A percentile compares a stretch with the other conserved stretches of the same genome.
Evolutionary conservation across 192 early-diverging fungal species (phyloP).

Genomic region (Chytriomyces confervae): DNA sequence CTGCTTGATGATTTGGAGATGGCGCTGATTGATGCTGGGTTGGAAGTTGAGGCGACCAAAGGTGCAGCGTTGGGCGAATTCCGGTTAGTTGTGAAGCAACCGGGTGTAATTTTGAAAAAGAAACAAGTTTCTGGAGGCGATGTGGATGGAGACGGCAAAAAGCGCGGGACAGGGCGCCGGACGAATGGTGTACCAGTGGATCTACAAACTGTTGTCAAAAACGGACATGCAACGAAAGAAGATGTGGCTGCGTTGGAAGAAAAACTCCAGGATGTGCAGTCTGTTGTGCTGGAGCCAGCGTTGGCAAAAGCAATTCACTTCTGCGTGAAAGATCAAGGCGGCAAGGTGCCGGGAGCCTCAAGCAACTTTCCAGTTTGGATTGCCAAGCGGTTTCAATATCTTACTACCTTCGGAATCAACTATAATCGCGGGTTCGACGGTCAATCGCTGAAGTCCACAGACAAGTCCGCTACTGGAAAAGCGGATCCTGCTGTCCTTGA

Average conservation of each 20-base stretch:
- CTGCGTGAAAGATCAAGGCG: neutral
- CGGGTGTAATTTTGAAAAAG: slow-evolving; percentile 6
- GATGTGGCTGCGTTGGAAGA: neutral
- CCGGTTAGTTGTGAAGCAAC: neutral
- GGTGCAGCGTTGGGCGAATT: slow-evolving; percentile 11
- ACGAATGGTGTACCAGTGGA: slow-evolving; percentile 9
- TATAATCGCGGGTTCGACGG: slow-evolving; percentile 43
- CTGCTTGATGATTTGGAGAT: slow-evolving; percentile 20
- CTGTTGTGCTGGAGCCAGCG: slow-evolving; percentile 9
- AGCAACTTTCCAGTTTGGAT: slow-evolving; percentile 21
- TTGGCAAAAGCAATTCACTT: slow-evolving; percentile 15
- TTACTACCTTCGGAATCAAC: slow-evolving; percentile 37
- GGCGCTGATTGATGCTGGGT: slow-evolving; percentile 9
- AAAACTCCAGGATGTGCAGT: neutral
- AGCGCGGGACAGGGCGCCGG: neutral
- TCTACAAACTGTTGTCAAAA: slow-evolving; percentile 5
- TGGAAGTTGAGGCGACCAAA: slow-evolving; percentile 9
- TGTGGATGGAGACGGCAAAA: neutral
- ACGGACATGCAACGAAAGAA: neutral
- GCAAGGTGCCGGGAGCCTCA: neutral
- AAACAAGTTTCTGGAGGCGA: neutral
- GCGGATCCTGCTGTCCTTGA: neutral
- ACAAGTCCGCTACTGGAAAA: neutral
- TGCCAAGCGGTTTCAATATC: slow-evolving; percentile 25
- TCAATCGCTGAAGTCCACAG: neutral